Evolutionary conservation across 331 rosid genomes (phyloP).

Genomic region (Dryas integrifolia): DNA sequence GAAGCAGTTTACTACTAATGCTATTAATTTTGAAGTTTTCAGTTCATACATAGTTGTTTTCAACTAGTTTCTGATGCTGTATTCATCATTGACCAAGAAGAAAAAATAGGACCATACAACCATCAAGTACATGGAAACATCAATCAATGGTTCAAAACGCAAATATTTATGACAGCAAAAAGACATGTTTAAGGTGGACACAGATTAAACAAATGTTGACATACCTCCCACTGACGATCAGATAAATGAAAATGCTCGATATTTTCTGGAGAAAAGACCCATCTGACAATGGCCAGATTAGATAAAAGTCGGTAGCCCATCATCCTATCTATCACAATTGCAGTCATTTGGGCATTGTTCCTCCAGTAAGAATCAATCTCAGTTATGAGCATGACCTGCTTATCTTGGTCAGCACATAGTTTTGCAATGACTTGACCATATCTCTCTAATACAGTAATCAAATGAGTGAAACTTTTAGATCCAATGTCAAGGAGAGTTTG

Average conservation of each 20-base stretch:
- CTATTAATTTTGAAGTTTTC: background rate
- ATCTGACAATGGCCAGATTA: slow-evolving; percentile 88
- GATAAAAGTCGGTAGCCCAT: slow-evolving; percentile 95
- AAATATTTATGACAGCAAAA: background rate
- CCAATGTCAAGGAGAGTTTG: slow-evolving; percentile 94
- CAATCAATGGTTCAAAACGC: background rate
- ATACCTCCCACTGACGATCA: slow-evolving; percentile 98
- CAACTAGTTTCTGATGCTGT: background rate
- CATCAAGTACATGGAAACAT: background rate
- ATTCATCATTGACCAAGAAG: background rate
- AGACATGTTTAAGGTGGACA: background rate
- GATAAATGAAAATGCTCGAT: slow-evolving; percentile 79
- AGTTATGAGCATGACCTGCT: slow-evolving; percentile 78
- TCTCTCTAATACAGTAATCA: slow-evolving; percentile 93
- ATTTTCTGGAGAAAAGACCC: slow-evolving; percentile 90
- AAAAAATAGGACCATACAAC: background rate
- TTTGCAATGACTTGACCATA: slow-evolving; percentile 84
- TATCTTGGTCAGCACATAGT: slow-evolving; percentile 79
- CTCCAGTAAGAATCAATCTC: slow-evolving; percentile 86
- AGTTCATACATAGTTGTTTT: background rate
- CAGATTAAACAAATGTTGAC: background rate
- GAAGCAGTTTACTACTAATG: background rate
- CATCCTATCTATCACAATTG: slow-evolving; percentile 95
- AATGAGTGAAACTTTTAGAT: slow-evolving; percentile 95
- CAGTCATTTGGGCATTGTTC: slow-evolving; percentile 91